Evolutionary conservation across 179 eudicot species (phyloP).

Genomic region (Camellia oleifera): DNA sequence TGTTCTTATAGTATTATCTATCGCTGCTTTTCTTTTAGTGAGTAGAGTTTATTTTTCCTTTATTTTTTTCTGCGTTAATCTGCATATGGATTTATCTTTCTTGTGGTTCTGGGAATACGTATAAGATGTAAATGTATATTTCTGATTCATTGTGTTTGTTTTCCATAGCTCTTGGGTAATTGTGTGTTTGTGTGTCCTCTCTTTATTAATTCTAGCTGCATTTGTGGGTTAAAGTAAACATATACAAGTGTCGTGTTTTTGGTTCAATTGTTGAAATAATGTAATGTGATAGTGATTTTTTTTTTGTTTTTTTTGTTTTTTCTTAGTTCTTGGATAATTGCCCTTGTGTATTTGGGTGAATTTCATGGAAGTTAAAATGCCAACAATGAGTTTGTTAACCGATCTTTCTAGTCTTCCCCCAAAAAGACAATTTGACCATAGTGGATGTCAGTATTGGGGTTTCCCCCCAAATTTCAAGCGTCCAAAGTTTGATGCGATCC

Average conservation of each 20-base stretch:
- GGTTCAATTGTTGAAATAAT: too few species aligned
- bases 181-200: too few species aligned
- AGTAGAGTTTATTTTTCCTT: not conserved
- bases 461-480: not conserved
- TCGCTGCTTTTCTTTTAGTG: not conserved
- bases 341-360: not conserved
- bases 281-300: too few species aligned
- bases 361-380: not conserved
- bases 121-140: too few species aligned
- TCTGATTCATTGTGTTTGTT: too few species aligned
- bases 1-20: not conserved
- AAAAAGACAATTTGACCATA: not conserved
- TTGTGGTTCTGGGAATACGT: too few species aligned
- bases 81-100: too few species aligned
- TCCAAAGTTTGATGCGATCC: slow-evolving; percentile 2
- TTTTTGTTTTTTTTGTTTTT: not conserved
- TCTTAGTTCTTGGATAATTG: not conserved
- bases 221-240: too few species aligned
- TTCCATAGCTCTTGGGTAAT: too few species aligned
- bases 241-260: too few species aligned
- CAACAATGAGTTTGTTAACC: not conserved
- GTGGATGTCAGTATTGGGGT: not conserved
- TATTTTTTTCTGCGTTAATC: too few species aligned
- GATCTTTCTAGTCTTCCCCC: not conserved
- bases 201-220: too few species aligned